Conservation (phyloP, 2,329 filamentous ascomycete genomes). For the Botrytis cinerea region DNA sequence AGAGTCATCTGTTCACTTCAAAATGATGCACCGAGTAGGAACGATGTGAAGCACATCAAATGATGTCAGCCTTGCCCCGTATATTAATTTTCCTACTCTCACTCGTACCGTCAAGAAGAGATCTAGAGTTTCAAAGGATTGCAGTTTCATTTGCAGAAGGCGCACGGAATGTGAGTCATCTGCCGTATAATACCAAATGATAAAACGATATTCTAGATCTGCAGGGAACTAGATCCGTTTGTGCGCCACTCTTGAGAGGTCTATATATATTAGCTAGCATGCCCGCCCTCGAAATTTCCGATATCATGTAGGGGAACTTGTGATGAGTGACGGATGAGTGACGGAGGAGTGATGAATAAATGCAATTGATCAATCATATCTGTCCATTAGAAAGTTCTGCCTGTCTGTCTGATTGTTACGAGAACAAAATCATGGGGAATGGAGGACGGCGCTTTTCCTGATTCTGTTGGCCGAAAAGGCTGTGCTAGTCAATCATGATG, state of each 20-base stretch:
- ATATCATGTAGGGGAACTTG: slow-evolving; percentile 4
- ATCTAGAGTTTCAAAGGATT: background rate
- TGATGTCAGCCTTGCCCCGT: background rate
- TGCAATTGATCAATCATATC: slow-evolving; percentile 13
- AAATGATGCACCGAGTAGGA: background rate
- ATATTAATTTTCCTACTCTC: background rate
- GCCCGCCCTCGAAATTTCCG: slow-evolving; percentile 7
- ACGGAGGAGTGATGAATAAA: background rate
- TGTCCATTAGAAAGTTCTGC: background rate
- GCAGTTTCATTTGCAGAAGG: background rate
- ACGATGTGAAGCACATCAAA: background rate
- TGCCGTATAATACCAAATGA: slow-evolving; percentile 7
- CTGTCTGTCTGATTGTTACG: slow-evolving; percentile 9
- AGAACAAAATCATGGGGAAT: slow-evolving; percentile 11
- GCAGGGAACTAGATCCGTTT: background rate
- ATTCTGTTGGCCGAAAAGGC: slow-evolving; percentile 19
- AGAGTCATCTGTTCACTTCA: background rate
- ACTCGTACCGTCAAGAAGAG: too few relatives aligned
- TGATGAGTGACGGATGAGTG: background rate
- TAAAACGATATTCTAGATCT: background rate
- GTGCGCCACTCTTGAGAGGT: background rate
- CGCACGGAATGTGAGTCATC: slow-evolving; percentile 6
- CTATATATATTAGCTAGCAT: slow-evolving; percentile 6
- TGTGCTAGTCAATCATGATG: background rate
- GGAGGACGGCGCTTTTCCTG: slow-evolving; percentile 1